A percentile compares a stretch with the other conserved stretches of the same genome.
Evolutionary conservation across 1,284 basidiomycete genomes (phyloP).

Genomic region (Retiboletus fuscus): DNA sequence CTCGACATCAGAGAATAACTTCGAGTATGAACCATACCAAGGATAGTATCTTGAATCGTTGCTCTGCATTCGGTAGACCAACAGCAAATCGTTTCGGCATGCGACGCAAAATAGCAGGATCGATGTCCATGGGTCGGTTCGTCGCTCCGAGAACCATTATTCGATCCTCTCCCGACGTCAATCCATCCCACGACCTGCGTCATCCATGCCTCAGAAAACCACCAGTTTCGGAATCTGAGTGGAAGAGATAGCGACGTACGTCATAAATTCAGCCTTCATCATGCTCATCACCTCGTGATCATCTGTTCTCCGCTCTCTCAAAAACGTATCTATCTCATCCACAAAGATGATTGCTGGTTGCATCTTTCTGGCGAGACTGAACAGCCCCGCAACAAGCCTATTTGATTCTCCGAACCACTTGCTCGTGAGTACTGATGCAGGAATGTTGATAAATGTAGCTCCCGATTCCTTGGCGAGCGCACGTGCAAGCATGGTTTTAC

Average conservation of each 20-base stretch:
- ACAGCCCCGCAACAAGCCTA: conserved; percentile 95
- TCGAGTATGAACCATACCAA: conserved; percentile 65
- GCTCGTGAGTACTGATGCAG: conserved; percentile 82
- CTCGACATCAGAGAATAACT: neutral
- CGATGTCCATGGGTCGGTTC: conserved; percentile 95
- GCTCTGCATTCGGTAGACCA: conserved; percentile 82
- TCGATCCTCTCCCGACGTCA: conserved; percentile 85
- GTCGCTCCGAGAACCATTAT: conserved; percentile 97
- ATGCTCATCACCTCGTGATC: conserved; percentile 99
- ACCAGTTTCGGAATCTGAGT: neutral
- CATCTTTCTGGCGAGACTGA: conserved; percentile 84
- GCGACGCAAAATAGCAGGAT: conserved; percentile 92
- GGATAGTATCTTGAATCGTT: conserved; percentile 89
- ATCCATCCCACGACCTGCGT: conserved; percentile 92
- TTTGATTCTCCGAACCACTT: conserved; percentile 99
- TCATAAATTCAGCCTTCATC: conserved; percentile 99
- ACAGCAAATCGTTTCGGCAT: conserved; percentile 99
- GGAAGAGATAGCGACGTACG: conserved; percentile 62
- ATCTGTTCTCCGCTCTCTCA: conserved; percentile 86
- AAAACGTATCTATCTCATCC: conserved; percentile 96
- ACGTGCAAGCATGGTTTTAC: conserved; percentile 96
- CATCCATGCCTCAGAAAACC: conserved; percentile 8
- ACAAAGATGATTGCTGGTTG: conserved; percentile 94
- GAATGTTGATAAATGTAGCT: conserved; percentile 95
- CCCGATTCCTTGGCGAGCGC: conserved; percentile 96